phyloP scores from a whole-genome alignment of 805 yeast species.

The Suhomyces kilbournensis region DNA sequence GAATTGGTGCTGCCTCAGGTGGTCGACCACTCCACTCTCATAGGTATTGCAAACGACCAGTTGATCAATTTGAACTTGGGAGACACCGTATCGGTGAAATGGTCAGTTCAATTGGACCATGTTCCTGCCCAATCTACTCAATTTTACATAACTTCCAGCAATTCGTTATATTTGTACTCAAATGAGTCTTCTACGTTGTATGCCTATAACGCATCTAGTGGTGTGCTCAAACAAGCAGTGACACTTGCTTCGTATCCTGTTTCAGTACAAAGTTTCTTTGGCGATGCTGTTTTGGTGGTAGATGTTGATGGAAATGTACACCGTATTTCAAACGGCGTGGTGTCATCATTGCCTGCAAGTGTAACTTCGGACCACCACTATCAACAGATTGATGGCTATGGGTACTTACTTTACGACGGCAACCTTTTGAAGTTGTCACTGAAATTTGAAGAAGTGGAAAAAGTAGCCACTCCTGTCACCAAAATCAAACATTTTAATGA shows the following conservation, averaged over 20 bases:
- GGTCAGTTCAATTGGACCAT: constrained; percentile 17
- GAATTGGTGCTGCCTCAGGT: constrained; percentile 6
- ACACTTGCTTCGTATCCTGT: constrained; percentile 8
- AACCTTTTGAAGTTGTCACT: constrained; percentile 8
- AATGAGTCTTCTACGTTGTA: constrained; percentile 7
- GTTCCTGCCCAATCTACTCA: not conserved
- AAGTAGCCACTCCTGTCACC: not conserved
- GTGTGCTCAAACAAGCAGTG: constrained; percentile 10
- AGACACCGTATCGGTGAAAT: constrained; percentile 6
- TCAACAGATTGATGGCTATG: constrained; percentile 12
- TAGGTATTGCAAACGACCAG: constrained; percentile 16
- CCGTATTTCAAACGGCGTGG: not conserved
- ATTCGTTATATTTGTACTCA: constrained; percentile 13
- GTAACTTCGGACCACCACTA: not conserved
- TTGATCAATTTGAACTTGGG: constrained; percentile 12
- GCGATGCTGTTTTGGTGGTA: constrained; percentile 12
- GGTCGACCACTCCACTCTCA: constrained; percentile 15
- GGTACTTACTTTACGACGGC: constrained; percentile 10
- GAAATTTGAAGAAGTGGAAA: not conserved
- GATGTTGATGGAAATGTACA: constrained; percentile 11
- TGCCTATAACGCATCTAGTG: constrained; percentile 11
- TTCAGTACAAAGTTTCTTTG: constrained; percentile 9
- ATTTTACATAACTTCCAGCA: constrained; percentile 6
- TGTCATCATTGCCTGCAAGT: not conserved
- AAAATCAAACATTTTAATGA: constrained; percentile 9